Evolutionary conservation across 2,329 filamentous ascomycete genomes (phyloP).

Genomic region (Hypoxylon sp.): DNA sequence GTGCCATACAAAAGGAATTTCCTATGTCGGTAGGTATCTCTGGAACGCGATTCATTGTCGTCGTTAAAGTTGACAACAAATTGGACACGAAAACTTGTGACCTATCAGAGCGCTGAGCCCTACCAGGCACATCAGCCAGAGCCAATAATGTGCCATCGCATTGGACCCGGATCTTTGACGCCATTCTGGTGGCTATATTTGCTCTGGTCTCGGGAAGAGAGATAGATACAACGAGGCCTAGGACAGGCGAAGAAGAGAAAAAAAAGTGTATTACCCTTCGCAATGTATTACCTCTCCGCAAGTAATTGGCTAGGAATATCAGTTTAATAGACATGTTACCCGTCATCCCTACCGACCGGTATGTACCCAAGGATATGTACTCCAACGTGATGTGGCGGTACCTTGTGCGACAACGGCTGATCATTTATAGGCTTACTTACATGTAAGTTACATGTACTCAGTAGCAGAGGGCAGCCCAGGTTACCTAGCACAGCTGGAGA

Average conservation of each 20-base stretch:
- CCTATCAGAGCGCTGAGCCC: constrained; percentile 32
- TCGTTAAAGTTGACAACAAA: constrained; percentile 36
- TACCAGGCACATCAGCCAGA: constrained; percentile 26
- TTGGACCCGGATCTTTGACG: constrained; percentile 38
- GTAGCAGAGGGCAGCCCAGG: constrained; percentile 15
- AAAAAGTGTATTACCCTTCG: constrained; percentile 12
- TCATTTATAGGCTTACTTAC: constrained; percentile 17
- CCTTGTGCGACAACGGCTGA: constrained; percentile 33
- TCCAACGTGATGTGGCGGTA: constrained; percentile 21
- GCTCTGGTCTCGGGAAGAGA: neutral
- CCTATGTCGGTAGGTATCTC: constrained; percentile 34
- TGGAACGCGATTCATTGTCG: constrained; percentile 38
- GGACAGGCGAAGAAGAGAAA: constrained; percentile 1
- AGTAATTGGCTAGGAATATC: constrained; percentile 5
- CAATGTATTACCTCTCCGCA: constrained; percentile 34
- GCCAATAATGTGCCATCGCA: constrained; percentile 31
- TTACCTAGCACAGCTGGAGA: constrained; percentile 17
- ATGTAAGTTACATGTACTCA: constrained; percentile 12
- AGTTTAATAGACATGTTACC: constrained; percentile 6
- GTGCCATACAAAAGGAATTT: constrained; percentile 14
- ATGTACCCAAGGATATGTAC: constrained; percentile 14
- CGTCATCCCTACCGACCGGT: constrained; percentile 18
- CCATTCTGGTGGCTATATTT: constrained; percentile 24
- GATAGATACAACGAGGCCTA: neutral
- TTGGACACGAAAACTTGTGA: constrained; percentile 38